Evolutionary conservation across 805 yeast genomes (phyloP), one percentile per base, ranked within the genome.

Genomic region (Ascoidea asiatica): DNA sequence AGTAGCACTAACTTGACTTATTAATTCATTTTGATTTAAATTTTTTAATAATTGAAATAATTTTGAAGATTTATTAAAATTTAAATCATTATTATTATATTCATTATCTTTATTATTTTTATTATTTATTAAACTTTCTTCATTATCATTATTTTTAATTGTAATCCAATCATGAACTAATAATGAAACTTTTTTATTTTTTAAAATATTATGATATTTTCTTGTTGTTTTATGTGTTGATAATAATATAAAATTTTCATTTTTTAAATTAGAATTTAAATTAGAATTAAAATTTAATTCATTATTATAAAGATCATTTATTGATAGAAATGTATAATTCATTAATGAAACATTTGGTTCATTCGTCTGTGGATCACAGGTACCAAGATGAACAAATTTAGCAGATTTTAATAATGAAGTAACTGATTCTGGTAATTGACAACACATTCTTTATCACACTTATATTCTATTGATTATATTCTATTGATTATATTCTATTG

Each of bases 141-240:
- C 17, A 61, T 57, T n/a, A 62, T 58, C 53, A 2, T 55, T 47
- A 37, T 64, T 60, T 53, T 71, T 70, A 4, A 82, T 76, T 1
- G 86, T 72, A 15, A 82, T 73, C 96, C 96, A 89, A 55, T 90
- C 97, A 58, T 90, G 97, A 39, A 90, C 77, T 48, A 90, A 67
- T 40, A 90, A 58, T 0, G 95, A 81, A 5, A 90, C 95, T 38
- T 75, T 70, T 6, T 90, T 88, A 57, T 90, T 90, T 37, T 62
- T 61, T 13, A 59, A 50, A 43, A 90, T 73, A 61, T 90, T 89
- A 35, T 69, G 62, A 60, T 72, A 85, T 62, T 89, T 90, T 47
- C 77, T 76, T 7, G 97, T 86, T 44, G 72, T 63, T 46, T 71
- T 73, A 1, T 79, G 79, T 1, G 95, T 78, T 2, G 95, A 77